These are phyloP conservation scores for Exophiala dermatitidis DNA, from an alignment of 2,329 filamentous ascomycete genomes.

Conservation along the genomic window DNA sequence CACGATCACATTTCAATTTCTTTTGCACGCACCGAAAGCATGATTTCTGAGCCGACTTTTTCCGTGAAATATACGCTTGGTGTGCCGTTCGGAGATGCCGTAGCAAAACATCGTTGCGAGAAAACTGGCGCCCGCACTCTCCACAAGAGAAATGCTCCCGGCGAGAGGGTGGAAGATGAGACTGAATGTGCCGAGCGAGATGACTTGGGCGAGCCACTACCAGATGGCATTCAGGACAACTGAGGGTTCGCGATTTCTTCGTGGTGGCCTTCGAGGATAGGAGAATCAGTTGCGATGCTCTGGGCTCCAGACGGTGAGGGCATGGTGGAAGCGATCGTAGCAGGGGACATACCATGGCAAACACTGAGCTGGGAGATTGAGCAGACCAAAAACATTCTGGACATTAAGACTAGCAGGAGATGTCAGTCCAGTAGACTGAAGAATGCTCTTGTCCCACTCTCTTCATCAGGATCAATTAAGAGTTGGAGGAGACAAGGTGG, in stretches of 20 bases:
- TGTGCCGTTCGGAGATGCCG: constrained; percentile 20
- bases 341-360: neutral
- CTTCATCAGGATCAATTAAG: neutral
- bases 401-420: neutral
- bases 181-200: constrained; percentile 19
- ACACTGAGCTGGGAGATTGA: neutral
- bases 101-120: constrained; percentile 19
- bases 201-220: constrained; percentile 18
- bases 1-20: constrained; percentile 20
- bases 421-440: neutral
- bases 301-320: neutral
- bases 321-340: neutral
- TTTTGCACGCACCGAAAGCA: constrained; percentile 22
- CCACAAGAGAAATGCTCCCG: constrained; percentile 18
- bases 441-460: neutral
- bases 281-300: neutral
- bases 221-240: constrained; percentile 19
- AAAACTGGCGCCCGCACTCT: constrained; percentile 19
- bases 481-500: too few relatives aligned
- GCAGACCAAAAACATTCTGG: neutral
- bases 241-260: constrained; percentile 13
- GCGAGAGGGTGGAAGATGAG: constrained; percentile 16
- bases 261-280: neutral
- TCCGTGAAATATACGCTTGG: constrained; percentile 12
- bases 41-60: constrained; percentile 16